Conservation (phyloP, 2,329 filamentous ascomycete genomes). For the Fusarium graminum region DNA sequence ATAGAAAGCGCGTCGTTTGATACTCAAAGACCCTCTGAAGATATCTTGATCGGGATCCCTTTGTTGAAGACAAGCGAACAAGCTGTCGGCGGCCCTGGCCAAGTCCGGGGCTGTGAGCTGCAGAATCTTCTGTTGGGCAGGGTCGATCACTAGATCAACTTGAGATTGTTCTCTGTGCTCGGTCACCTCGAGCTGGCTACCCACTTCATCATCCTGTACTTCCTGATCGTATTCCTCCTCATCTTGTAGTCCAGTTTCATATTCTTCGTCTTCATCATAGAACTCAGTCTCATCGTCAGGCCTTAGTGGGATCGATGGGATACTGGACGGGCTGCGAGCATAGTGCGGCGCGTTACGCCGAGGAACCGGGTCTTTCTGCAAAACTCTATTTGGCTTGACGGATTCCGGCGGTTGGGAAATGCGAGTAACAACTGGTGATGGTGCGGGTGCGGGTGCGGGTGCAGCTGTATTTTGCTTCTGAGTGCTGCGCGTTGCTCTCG, state of each 20-base stretch:
- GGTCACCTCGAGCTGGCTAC: conserved; percentile 7
- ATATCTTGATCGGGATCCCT: conserved; percentile 38
- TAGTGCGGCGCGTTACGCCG: conserved; percentile 44
- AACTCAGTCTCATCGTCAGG: conserved; percentile 45
- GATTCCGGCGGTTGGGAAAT: conserved; percentile 5
- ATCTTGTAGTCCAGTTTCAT: conserved; percentile 1
- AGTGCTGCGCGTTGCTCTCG: conserved; percentile 36
- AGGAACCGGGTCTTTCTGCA: conserved; percentile 31
- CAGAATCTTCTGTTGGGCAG: conserved; percentile 43
- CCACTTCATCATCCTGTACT: conserved; percentile 24
- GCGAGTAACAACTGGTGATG: conserved; percentile 2
- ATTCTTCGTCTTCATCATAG: conserved; percentile 10
- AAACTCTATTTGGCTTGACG: conserved; percentile 12
- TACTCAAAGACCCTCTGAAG: conserved; percentile 40
- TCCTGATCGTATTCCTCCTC: conserved; percentile 15
- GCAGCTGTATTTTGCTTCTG: conserved; percentile 19
- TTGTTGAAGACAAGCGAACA: conserved; percentile 47
- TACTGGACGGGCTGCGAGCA: conserved; percentile 39
- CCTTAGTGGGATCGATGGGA: conserved; percentile 27
- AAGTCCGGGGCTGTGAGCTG: conserved; percentile 49
- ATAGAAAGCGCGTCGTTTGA: conserved; percentile 49
- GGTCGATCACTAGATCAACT: conserved; percentile 20
- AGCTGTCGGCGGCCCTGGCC: conserved; percentile 43
- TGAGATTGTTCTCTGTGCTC: conserved; percentile 8
- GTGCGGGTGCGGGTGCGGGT: conserved; percentile 1